phyloP scores from a whole-genome alignment of 345 rosid species.

The Draba incana region DNA sequence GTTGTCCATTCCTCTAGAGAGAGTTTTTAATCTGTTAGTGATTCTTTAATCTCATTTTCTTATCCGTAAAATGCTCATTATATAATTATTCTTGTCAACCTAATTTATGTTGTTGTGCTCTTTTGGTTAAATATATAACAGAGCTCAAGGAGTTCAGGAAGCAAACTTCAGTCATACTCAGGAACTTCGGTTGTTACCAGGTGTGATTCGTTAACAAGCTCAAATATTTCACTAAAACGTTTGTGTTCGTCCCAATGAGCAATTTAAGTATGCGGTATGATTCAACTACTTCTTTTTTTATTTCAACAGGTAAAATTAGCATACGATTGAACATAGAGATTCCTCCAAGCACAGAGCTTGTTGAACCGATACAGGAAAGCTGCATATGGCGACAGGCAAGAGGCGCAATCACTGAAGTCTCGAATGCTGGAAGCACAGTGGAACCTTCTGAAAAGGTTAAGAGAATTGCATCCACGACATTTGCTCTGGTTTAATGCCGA shows the following conservation, averaged over 20 bases:
- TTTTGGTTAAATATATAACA: constrained; percentile 44
- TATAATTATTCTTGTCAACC: neutral
- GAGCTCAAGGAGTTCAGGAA: constrained; percentile 56
- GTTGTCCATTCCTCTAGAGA: constrained; percentile 68
- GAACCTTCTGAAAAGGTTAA: constrained; percentile 71
- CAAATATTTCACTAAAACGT: neutral
- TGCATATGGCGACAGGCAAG: constrained; percentile 85
- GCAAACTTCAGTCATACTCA: constrained; percentile 56
- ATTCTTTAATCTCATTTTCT: too few species aligned
- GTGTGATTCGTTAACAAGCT: constrained; percentile 38
- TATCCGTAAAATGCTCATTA: too few species aligned
- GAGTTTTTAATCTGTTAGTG: constrained; percentile 72
- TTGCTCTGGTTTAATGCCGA: constrained; percentile 4
- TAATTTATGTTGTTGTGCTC: constrained; percentile 8
- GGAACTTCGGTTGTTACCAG: constrained; percentile 70
- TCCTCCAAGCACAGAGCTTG: constrained; percentile 68
- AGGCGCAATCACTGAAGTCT: constrained; percentile 67
- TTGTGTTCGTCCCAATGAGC: constrained; percentile 19
- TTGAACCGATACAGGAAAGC: constrained; percentile 78
- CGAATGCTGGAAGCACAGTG: constrained; percentile 42
- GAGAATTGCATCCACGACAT: constrained; percentile 43
- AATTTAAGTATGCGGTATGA: constrained; percentile 10
- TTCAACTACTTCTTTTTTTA: neutral
- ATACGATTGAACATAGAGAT: constrained; percentile 63
- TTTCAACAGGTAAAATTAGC: constrained; percentile 65